Base-by-base conservation (phyloP, 139 green algal genomes). In the Nannochloris sp. region DNA sequence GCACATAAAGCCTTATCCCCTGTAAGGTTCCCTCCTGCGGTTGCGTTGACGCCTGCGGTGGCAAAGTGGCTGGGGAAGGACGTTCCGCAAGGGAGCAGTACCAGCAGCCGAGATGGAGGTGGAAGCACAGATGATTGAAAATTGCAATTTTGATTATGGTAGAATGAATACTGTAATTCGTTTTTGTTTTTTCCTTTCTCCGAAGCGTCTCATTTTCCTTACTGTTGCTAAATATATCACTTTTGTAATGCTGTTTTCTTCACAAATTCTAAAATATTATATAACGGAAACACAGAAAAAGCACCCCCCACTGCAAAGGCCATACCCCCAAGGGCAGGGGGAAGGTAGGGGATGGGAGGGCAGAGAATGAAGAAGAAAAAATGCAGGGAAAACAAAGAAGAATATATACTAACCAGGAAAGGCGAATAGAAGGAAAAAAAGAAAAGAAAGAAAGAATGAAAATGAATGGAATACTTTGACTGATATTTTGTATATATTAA, bases 1-100 rank as follows among this genome's bases (percentile, higher is more conserved):
- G 95, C 95, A 3, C 95, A 99, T 80, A 99, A 99, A 77, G 95
- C 95, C 6, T 68, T 93, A n/a, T 97, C 90, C 9, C 95, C 95
- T 4, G 89, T 99, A 36, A 79, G 95, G 19, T 99, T 99, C 74
- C 94, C 94, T 1, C 95, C 95, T 13, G 99, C 95, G 0, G 95
- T 99, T 6, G 92, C 92, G 0, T 71, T 99, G n/a, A 99, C 95
- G 2, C 95, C 95, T 0, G 62, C 97, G 9, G 93, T 99, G 9
- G 94, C 94, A 2, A 81, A 86, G 44, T 83, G 79, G 59, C 64
- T 92, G 15, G 89, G 87, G 15, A 89, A 87, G 78, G 44, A 38
- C 4, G n/a, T n/a, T n/a, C n/a, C n/a, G n/a, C n/a, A n/a, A n/a
- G 42, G 19, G 42, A 51, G 42, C 42, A 51, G 42, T 19, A 51